Percentiles rank a stretch among this genome's conserved stretches.
phyloP scores from a whole-genome alignment of 371 early-diverging fungal genomes.

The Basidiobolus heterosporus region DNA sequence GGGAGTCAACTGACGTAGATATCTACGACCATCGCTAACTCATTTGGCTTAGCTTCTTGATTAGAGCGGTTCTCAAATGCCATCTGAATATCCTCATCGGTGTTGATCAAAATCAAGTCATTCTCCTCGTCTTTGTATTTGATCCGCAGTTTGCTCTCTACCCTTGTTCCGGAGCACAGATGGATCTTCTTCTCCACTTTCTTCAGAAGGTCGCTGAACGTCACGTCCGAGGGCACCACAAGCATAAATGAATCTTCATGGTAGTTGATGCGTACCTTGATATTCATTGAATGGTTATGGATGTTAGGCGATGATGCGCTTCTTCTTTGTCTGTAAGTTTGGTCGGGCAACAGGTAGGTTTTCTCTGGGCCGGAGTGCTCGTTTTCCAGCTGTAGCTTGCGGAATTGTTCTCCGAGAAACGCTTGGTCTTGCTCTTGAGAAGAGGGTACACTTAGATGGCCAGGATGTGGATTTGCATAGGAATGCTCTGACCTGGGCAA shows the following conservation, averaged over 20 bases:
- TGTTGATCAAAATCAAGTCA: conserved; percentile 68
- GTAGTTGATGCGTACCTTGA: conserved; percentile 77
- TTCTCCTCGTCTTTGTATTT: conserved; percentile 86
- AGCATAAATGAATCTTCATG: conserved; percentile 72
- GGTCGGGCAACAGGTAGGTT: background rate
- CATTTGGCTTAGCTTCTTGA: background rate
- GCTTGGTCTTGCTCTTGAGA: background rate
- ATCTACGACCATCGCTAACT: too few relatives aligned
- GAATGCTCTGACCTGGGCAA: too few relatives aligned
- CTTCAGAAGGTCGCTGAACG: conserved; percentile 56
- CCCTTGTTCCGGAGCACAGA: conserved; percentile 46
- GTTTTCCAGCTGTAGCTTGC: background rate
- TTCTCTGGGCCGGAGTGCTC: background rate
- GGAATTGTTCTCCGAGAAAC: background rate
- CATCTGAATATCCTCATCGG: conserved; percentile 80
- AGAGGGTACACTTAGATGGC: background rate
- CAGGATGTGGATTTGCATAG: too few relatives aligned
- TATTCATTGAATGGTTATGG: conserved; percentile 6
- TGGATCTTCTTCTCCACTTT: conserved; percentile 77
- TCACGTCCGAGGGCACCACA: conserved; percentile 49
- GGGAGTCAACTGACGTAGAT: too few relatives aligned
- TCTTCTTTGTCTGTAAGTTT: too few relatives aligned
- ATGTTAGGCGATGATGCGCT: conserved; percentile 2
- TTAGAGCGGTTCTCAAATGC: conserved; percentile 59
- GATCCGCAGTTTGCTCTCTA: conserved; percentile 31